phyloP scores from a whole-genome alignment of 1,139 yeast genomes.

The Geotrichum carabidarum region DNA sequence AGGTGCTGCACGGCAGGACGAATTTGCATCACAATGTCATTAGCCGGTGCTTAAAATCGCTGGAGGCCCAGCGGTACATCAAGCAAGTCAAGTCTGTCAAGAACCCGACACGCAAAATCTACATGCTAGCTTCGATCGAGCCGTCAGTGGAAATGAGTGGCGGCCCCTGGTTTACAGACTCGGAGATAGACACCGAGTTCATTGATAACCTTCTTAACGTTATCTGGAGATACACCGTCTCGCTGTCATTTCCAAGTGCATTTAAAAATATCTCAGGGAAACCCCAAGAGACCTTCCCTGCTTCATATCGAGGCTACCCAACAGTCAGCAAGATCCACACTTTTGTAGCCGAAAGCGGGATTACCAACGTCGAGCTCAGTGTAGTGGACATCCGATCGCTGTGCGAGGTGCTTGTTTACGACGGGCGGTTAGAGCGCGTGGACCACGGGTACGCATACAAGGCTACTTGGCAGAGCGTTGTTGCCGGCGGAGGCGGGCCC shows the following conservation, averaged over 20 bases:
- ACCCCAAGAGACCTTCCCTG: conserved; percentile 44
- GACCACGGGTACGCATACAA: conserved; percentile 42
- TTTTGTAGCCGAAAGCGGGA: conserved; percentile 68
- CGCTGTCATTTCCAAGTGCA: conserved; percentile 59
- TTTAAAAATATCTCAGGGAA: conserved; percentile 19
- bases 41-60: conserved; percentile 70
- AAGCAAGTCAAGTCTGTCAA: conserved; percentile 92
- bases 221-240: conserved; percentile 83
- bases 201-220: conserved; percentile 78
- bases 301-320: conserved; percentile 60
- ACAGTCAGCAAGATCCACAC: conserved; percentile 66
- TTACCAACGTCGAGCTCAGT: conserved; percentile 77
- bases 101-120: conserved; percentile 92
- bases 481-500: conserved; percentile 56
- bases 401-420: conserved; percentile 83
- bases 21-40: conserved; percentile 93
- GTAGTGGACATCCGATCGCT: conserved; percentile 69
- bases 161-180: conserved; percentile 98
- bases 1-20: conserved; percentile 83
- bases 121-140: conserved; percentile 87
- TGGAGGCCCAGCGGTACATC: conserved; percentile 80
- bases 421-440: conserved; percentile 72
- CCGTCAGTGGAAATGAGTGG: conserved; percentile 97
- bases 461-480: conserved; percentile 54
- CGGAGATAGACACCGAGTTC: conserved; percentile 90